Conservation (phyloP, 345 rosid genomes). For the Clausena lansium region DNA sequence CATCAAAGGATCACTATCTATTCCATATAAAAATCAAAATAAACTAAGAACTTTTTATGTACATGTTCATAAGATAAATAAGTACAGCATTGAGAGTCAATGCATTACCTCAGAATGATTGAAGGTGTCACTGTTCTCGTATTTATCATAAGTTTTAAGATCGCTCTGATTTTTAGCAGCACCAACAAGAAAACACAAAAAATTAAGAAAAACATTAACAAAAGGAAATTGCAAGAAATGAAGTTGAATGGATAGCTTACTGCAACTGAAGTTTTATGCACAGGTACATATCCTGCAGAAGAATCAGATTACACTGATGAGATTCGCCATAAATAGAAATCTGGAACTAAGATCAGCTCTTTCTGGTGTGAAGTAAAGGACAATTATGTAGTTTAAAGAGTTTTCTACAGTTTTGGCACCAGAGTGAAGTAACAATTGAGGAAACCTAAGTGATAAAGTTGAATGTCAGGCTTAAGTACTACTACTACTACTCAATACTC, state of each 20-base stretch:
- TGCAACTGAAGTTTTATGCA: constrained; percentile 38
- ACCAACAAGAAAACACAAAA: background rate
- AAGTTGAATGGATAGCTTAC: constrained; percentile 43
- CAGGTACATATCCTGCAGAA: constrained; percentile 53
- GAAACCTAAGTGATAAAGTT: background rate
- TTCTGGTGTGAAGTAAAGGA: background rate
- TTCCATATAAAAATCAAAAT: background rate
- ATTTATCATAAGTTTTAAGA: constrained; percentile 26
- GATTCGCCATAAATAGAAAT: background rate
- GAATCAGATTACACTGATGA: constrained; percentile 7
- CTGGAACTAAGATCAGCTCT: background rate
- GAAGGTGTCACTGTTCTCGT: background rate
- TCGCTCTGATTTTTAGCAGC: constrained; percentile 27
- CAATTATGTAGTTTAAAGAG: background rate
- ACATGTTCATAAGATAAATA: background rate
- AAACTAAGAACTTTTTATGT: background rate
- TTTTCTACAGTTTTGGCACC: background rate
- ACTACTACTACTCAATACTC: background rate
- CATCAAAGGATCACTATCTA: background rate
- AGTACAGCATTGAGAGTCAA: background rate
- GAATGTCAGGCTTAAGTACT: background rate
- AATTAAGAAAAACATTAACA: background rate
- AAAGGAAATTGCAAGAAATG: background rate
- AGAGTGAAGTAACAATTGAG: background rate
- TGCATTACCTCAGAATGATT: constrained; percentile 22